Evolutionary conservation across 2,329 filamentous ascomycete genomes (phyloP).

Genomic region (Chrysoporthe deuterocubensis): DNA sequence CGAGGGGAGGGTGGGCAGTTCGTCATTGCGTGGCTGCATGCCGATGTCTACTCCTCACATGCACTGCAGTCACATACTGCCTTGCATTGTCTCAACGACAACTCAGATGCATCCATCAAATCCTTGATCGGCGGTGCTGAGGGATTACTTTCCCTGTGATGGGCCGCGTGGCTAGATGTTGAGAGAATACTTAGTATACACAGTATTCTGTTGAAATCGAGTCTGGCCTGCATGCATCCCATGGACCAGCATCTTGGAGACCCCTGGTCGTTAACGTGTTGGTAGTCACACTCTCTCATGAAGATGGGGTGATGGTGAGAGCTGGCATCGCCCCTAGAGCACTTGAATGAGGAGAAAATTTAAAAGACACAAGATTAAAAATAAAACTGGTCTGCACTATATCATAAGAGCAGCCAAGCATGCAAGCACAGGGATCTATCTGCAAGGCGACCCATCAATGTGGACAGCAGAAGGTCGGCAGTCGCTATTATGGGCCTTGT

Average conservation of each 20-base stretch:
- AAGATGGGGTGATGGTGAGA: slow-evolving; percentile 1
- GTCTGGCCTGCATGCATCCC: not conserved
- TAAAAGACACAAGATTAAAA: not conserved
- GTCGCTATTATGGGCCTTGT: not conserved
- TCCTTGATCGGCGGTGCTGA: not conserved
- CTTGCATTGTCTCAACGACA: slow-evolving; percentile 20
- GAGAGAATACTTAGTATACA: not conserved
- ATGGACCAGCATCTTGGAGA: not conserved
- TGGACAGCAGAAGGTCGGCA: slow-evolving; percentile 12
- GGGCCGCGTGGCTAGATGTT: not conserved
- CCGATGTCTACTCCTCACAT: not conserved
- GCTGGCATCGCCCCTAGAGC: not conserved
- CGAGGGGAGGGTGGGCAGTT: not conserved
- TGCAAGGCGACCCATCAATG: not conserved
- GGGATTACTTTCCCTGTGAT: not conserved
- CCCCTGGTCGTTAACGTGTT: not conserved
- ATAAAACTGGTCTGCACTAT: not conserved
- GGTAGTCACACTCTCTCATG: not conserved
- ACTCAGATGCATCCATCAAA: slow-evolving; percentile 27
- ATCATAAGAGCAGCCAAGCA: slow-evolving; percentile 1
- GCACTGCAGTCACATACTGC: slow-evolving; percentile 11
- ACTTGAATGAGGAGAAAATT: not conserved
- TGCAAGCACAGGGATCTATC: slow-evolving; percentile 17
- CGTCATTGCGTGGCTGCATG: not conserved
- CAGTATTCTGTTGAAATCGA: not conserved